These are phyloP conservation scores for Zasmidium angulare DNA, from an alignment of 2,329 filamentous ascomycete genomes.

Conservation along the genomic window DNA sequence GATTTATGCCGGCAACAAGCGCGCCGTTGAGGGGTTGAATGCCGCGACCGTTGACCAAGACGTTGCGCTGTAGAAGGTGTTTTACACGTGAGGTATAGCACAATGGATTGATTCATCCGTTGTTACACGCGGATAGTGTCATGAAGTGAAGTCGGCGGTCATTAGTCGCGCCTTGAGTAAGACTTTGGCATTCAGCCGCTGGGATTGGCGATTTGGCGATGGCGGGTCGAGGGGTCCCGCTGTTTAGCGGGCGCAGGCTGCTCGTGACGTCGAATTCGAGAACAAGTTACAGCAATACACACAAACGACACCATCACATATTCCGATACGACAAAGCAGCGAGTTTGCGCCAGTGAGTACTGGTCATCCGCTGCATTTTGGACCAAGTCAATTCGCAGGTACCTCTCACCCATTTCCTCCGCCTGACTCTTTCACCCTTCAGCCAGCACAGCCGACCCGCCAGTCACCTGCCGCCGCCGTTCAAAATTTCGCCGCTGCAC, in stretches of 20 bases:
- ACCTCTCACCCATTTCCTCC: neutral
- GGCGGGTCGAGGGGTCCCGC: neutral
- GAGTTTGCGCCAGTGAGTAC: neutral
- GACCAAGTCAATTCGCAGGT: neutral
- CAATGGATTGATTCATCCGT: neutral
- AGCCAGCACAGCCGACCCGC: neutral
- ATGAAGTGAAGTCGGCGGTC: neutral
- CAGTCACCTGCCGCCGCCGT: neutral
- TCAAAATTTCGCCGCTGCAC: conserved; percentile 6
- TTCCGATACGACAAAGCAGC: neutral
- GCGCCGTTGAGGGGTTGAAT: neutral
- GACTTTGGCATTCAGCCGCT: neutral
- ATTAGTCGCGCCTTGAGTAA: neutral
- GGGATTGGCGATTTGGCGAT: neutral
- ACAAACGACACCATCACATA: neutral
- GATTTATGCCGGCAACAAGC: neutral
- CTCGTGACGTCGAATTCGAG: neutral
- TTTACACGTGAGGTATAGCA: neutral
- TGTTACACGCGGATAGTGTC: neutral
- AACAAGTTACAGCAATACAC: neutral
- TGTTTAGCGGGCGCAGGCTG: neutral
- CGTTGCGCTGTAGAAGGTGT: no score
- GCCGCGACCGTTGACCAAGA: neutral
- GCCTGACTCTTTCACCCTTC: neutral
- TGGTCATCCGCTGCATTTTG: conserved; percentile 1